Conservation (phyloP, 371 early-diverging fungal species). For the Mortierella sp. region DNA sequence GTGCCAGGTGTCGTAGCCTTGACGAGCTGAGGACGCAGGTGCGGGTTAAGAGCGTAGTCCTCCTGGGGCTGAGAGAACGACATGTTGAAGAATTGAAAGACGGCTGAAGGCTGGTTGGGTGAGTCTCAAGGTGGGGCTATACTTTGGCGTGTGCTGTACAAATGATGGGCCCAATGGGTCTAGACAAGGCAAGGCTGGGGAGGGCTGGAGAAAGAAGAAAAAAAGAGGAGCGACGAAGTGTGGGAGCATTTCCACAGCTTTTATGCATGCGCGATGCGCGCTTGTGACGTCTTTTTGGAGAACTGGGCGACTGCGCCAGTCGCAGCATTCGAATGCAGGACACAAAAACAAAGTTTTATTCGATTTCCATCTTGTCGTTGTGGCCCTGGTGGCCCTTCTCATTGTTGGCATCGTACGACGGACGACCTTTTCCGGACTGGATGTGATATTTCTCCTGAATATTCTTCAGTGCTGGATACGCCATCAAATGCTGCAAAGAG, state of each 20-base stretch:
- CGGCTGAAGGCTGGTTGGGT: neutral
- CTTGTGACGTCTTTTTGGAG: neutral
- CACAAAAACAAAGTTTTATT: constrained; percentile 14
- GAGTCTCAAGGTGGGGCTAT: neutral
- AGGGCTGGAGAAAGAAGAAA: too few relatives aligned
- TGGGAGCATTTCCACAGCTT: too few relatives aligned
- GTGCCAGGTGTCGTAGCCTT: constrained; percentile 27
- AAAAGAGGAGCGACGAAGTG: too few relatives aligned
- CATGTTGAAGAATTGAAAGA: neutral
- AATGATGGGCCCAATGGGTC: too few relatives aligned
- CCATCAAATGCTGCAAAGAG: constrained; percentile 34
- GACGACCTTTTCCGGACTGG: neutral
- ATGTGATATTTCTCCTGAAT: constrained; percentile 43
- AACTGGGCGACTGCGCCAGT: too few relatives aligned
- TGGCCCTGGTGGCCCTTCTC: neutral
- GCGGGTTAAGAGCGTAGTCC: constrained; percentile 44
- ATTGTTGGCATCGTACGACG: neutral
- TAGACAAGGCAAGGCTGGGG: too few relatives aligned
- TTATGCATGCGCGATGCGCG: too few relatives aligned
- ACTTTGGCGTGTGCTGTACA: too few relatives aligned
- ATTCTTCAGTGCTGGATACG: constrained; percentile 43
- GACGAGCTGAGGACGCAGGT: constrained; percentile 27
- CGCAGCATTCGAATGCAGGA: too few relatives aligned
- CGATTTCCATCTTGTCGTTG: constrained; percentile 47
- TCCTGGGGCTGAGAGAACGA: constrained; percentile 28